Conservation (phyloP, 2,329 filamentous ascomycete species). For the Penicillium sp. region DNA sequence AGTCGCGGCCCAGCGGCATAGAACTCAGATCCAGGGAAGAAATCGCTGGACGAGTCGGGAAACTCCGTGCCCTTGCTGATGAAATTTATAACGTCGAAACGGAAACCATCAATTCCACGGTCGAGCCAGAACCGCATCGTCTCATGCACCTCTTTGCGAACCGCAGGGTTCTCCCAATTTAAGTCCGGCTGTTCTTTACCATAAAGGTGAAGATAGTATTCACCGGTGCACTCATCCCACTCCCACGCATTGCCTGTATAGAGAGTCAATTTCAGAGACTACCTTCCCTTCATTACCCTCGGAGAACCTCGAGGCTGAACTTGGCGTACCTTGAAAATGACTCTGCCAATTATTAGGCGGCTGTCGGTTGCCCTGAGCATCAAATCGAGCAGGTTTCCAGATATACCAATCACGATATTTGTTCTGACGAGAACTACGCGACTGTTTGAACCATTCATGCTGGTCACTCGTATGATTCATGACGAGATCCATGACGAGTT, state of each 20-base stretch:
- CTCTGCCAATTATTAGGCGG: constrained; percentile 73
- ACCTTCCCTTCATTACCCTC: background rate
- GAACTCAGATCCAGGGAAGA: constrained; percentile 34
- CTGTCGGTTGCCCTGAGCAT: constrained; percentile 58
- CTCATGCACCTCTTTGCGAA: constrained; percentile 67
- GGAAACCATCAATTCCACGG: constrained; percentile 69
- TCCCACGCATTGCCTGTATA: constrained; percentile 37
- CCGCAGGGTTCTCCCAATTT: constrained; percentile 74
- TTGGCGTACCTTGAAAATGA: constrained; percentile 32
- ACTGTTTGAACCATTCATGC: constrained; percentile 65
- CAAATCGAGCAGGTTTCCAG: constrained; percentile 53
- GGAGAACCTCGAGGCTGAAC: background rate
- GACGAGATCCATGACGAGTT: constrained; percentile 54
- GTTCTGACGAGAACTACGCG: constrained; percentile 46
- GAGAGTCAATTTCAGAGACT: background rate
- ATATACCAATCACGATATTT: constrained; percentile 64
- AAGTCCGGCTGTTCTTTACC: constrained; percentile 66
- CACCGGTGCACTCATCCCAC: constrained; percentile 67
- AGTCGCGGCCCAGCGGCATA: constrained; percentile 20
- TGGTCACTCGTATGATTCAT: constrained; percentile 48
- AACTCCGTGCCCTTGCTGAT: constrained; percentile 63
- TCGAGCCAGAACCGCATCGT: constrained; percentile 76
- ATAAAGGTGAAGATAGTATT: constrained; percentile 57
- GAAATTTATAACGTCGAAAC: constrained; percentile 67
- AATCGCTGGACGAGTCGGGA: constrained; percentile 39